phyloP scores from a whole-genome alignment of 805 yeast species.

The Candida berthetii region DNA sequence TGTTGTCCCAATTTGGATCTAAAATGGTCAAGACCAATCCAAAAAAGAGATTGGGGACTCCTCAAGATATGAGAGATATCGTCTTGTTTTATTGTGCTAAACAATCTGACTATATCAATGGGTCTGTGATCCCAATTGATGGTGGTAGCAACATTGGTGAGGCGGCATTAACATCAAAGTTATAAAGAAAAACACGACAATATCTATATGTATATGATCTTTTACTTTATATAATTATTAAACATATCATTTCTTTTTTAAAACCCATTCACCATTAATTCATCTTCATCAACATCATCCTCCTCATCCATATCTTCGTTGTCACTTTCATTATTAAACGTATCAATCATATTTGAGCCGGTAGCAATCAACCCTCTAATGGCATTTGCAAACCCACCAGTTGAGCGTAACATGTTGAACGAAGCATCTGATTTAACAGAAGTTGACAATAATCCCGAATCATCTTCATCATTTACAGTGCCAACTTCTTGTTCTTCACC shows the following conservation, averaged over 20 bases:
- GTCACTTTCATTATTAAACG: slow-evolving; percentile 1
- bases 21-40: slow-evolving; percentile 46
- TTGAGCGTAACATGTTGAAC: neutral
- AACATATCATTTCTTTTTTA: too few relatives aligned
- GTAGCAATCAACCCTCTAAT: neutral
- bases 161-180: slow-evolving; percentile 3
- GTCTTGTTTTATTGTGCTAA: slow-evolving; percentile 50
- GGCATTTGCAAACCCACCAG: neutral
- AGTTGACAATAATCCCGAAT: neutral
- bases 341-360: neutral
- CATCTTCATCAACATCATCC: slow-evolving; percentile 8
- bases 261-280: slow-evolving; percentile 8
- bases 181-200: neutral
- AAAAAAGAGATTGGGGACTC: slow-evolving; percentile 52
- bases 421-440: neutral
- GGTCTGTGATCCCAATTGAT: slow-evolving; percentile 61
- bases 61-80: slow-evolving; percentile 51
- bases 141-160: slow-evolving; percentile 55
- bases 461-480: too few relatives aligned
- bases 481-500: neutral
- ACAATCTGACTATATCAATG: slow-evolving; percentile 58
- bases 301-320: slow-evolving; percentile 7
- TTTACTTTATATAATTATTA: neutral
- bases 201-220: neutral
- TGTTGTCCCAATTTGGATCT: slow-evolving; percentile 43